Conservation (phyloP, 2,329 filamentous ascomycete species). For the Alternaria arborescens region DNA sequence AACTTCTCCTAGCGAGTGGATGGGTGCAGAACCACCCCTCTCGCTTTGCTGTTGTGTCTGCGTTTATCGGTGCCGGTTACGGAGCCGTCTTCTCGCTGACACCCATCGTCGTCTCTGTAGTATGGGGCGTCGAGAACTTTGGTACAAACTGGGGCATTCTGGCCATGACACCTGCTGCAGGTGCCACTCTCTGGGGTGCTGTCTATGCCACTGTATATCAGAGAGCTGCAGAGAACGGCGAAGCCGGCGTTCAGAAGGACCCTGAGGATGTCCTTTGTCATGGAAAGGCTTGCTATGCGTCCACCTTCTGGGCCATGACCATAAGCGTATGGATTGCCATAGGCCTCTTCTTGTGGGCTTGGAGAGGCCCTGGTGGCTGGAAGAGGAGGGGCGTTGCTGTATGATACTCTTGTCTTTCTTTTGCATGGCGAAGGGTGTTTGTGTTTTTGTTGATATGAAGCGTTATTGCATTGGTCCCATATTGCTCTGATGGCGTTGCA, state of each 20-base stretch:
- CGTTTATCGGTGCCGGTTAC: conserved; percentile 87
- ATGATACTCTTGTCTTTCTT: conserved; percentile 25
- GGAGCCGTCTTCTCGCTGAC: conserved; percentile 89
- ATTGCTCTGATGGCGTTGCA: conserved; percentile 2
- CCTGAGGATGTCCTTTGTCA: conserved; percentile 72
- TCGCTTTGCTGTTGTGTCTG: conserved; percentile 86
- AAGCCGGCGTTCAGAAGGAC: conserved; percentile 41
- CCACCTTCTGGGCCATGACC: conserved; percentile 87
- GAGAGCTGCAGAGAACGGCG: conserved; percentile 62
- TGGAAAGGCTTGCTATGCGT: conserved; percentile 80
- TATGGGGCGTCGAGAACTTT: conserved; percentile 99
- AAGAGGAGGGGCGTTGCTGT: conserved; percentile 76
- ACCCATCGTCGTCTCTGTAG: conserved; percentile 92
- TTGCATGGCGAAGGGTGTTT: conserved; percentile 17
- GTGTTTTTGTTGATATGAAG: not conserved
- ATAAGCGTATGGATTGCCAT: conserved; percentile 80
- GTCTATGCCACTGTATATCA: conserved; percentile 88
- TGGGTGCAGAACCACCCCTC: conserved; percentile 75
- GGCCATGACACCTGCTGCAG: conserved; percentile 87
- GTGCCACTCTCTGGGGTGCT: conserved; percentile 88
- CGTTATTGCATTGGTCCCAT: conserved; percentile 6
- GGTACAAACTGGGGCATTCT: conserved; percentile 98
- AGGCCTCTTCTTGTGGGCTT: conserved; percentile 77
- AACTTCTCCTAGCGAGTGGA: conserved; percentile 80
- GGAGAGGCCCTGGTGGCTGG: conserved; percentile 83